phyloP scores from a whole-genome alignment of 495 filamentous ascomycete genomes.

The Podospora bellae-mahoneyi region DNA sequence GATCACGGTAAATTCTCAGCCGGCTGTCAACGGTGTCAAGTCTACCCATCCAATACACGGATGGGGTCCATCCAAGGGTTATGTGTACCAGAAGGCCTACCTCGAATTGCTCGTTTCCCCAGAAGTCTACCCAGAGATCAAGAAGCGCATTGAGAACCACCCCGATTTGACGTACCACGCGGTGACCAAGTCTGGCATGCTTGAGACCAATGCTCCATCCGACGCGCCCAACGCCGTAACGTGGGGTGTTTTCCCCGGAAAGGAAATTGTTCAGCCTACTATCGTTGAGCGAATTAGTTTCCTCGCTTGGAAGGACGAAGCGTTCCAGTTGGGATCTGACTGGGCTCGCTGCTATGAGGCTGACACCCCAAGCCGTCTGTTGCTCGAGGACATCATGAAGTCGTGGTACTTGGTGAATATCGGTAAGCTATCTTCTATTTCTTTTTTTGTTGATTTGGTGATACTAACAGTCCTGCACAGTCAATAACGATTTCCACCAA shows the following conservation, averaged over 20 bases:
- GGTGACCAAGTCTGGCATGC: conserved; percentile 72
- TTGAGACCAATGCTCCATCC: conserved; percentile 78
- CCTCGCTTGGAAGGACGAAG: conserved; percentile 98
- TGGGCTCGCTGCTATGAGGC: conserved; percentile 90
- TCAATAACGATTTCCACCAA: conserved; percentile 94
- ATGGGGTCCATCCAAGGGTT: conserved; percentile 93
- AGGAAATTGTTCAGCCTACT: conserved; percentile 99
- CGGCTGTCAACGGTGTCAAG: conserved; percentile 88
- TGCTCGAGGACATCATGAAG: conserved; percentile 82
- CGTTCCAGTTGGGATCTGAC: conserved; percentile 84
- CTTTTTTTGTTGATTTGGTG: not conserved
- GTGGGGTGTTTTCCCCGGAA: conserved; percentile 98
- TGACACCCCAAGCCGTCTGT: conserved; percentile 69
- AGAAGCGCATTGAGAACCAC: conserved; percentile 73
- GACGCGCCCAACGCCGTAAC: conserved; percentile 95
- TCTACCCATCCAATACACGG: conserved; percentile 83
- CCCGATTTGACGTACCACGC: conserved; percentile 89
- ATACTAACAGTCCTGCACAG: conserved; percentile 41
- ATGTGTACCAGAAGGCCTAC: conserved; percentile 98
- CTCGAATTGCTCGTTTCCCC: conserved; percentile 86
- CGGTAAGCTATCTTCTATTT: conserved; percentile 51
- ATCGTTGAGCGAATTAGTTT: conserved; percentile 98
- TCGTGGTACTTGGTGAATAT: conserved; percentile 94
- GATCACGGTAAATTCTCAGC: conserved; percentile 96
- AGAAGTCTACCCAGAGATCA: conserved; percentile 70